Conservation (phyloP, 345 rosid species). For the Melaleuca quinquenervia region DNA sequence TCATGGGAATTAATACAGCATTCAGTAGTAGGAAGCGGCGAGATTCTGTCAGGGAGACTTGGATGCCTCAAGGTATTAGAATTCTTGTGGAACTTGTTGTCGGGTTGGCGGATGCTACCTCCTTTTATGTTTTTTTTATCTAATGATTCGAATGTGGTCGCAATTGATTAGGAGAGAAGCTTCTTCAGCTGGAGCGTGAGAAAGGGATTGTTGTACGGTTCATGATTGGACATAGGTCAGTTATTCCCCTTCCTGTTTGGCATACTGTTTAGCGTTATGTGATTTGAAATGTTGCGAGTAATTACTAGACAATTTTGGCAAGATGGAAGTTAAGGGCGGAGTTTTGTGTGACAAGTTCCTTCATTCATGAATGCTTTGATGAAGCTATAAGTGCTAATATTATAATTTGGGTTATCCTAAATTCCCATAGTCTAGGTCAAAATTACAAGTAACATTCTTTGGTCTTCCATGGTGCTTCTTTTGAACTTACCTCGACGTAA, state of each 20-base stretch:
- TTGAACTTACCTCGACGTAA: neutral
- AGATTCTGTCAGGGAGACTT: conserved; percentile 88
- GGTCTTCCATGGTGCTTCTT: neutral
- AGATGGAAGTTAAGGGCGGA: neutral
- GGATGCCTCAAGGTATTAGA: conserved; percentile 95
- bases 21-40: conserved; percentile 97
- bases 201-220: conserved; percentile 86
- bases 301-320: neutral
- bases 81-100: neutral
- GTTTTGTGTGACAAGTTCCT: neutral
- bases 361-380: neutral
- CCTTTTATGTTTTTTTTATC: neutral
- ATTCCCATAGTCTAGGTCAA: neutral
- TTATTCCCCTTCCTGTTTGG: neutral
- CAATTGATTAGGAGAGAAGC: conserved; percentile 56
- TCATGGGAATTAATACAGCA: conserved; percentile 91
- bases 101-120: neutral
- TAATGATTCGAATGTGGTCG: neutral
- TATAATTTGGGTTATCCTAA: neutral
- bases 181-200: conserved; percentile 66
- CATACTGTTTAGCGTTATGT: neutral
- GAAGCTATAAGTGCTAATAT: neutral
- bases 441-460: neutral
- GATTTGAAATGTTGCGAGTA: neutral
- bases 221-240: conserved; percentile 97